These are phyloP conservation scores for Gracilaria caudata DNA, from an alignment of 23 red algal genomes.

Conservation along the genomic window DNA sequence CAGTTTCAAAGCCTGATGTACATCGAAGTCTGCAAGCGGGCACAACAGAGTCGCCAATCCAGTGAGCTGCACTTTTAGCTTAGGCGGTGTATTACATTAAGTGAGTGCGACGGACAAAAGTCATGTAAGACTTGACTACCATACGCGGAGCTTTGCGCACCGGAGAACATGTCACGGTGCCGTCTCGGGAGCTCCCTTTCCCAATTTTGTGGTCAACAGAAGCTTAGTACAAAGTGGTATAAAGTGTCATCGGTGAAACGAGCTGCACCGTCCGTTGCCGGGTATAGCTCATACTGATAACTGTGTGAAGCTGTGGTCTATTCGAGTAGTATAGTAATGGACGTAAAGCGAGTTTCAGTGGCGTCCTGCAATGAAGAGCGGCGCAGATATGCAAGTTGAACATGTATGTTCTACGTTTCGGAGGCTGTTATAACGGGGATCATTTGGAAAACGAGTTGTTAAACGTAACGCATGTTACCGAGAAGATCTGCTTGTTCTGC, in stretches of 20 bases:
- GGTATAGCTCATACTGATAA: not conserved
- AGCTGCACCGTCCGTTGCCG: not conserved
- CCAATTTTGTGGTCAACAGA: not conserved
- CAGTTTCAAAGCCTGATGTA: no score
- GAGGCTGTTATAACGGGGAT: no score
- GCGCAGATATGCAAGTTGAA: not conserved
- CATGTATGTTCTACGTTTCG: no score
- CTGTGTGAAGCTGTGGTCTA: not conserved
- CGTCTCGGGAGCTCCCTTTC: not conserved
- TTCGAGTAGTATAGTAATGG: not conserved
- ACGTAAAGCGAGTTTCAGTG: not conserved
- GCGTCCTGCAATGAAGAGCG: not conserved
- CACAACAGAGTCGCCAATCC: not conserved
- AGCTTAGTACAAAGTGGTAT: no score
- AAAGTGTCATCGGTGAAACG: not conserved
- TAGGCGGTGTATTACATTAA: not conserved
- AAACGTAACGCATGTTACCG: no score
- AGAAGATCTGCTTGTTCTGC: no score
- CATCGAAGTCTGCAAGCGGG: not conserved
- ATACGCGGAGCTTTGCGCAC: not conserved
- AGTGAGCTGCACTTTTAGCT: no score
- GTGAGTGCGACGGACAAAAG: not conserved
- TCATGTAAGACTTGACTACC: not conserved
- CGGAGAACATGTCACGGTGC: no score
- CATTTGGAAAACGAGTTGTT: no score